These are phyloP conservation scores for Selaginella tamariscina DNA, from an alignment of 75 land plant species.

Conservation along the genomic window DNA sequence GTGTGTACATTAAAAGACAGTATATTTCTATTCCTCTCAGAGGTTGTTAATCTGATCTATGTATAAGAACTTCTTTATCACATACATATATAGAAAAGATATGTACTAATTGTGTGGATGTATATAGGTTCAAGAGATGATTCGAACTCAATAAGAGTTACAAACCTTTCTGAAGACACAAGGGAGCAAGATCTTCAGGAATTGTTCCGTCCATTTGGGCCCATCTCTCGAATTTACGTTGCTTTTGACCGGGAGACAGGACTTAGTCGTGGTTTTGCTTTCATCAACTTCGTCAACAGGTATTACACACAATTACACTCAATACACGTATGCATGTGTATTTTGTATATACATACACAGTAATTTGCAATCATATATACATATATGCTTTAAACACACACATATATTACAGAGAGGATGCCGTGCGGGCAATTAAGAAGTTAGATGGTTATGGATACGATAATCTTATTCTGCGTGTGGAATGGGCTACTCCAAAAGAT, in stretches of 20 bases:
- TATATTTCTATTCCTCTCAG: too few species aligned
- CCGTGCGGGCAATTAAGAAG: slow-evolving; percentile 62
- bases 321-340: not conserved
- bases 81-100: too few species aligned
- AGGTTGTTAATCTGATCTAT: too few species aligned
- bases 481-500: slow-evolving; percentile 54
- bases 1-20: too few species aligned
- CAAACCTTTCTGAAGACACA: slow-evolving; percentile 72
- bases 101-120: too few species aligned
- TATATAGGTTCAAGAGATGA: slow-evolving; percentile 66
- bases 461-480: slow-evolving; percentile 69
- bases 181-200: slow-evolving; percentile 66
- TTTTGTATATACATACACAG: not conserved
- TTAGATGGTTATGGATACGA: slow-evolving; percentile 79
- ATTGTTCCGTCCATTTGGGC: slow-evolving; percentile 56
- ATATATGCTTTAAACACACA: not conserved
- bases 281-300: slow-evolving; percentile 67
- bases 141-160: slow-evolving; percentile 56
- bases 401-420: slow-evolving; percentile 40
- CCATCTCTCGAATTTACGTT: slow-evolving; percentile 57
- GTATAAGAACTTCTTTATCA: too few species aligned
- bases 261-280: slow-evolving; percentile 64
- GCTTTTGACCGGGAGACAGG: slow-evolving; percentile 67
- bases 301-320: not conserved
- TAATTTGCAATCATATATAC: not conserved